Conservation (phyloP, 1,284 basidiomycete genomes). For the Heterobasidion annosum region DNA sequence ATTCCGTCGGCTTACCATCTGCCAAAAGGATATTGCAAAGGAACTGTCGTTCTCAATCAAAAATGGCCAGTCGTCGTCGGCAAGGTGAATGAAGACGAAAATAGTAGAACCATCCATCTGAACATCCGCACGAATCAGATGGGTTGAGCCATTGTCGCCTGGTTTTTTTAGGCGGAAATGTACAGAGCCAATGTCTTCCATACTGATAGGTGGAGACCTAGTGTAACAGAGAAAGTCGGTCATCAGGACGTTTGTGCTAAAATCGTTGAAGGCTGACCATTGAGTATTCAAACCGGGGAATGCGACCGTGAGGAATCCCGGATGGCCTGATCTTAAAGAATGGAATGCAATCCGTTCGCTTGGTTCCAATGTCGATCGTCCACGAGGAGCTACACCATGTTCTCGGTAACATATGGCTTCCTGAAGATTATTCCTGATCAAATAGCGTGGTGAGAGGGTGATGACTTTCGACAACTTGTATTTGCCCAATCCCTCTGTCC, state of each 20-base stretch:
- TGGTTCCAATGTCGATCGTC: conserved; percentile 58
- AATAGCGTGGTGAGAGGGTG: conserved; percentile 85
- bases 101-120: conserved; percentile 85
- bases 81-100: conserved; percentile 70
- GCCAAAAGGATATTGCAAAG: conserved; percentile 62
- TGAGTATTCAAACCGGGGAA: conserved; percentile 78
- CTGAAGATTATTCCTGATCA: conserved; percentile 78
- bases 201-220: conserved; percentile 90
- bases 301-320: conserved; percentile 76
- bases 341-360: conserved; percentile 69
- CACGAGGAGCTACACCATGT: conserved; percentile 65
- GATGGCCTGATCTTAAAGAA: conserved; percentile 55
- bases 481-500: conserved; percentile 90
- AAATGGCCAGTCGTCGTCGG: conserved; percentile 83
- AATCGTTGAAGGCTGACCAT: conserved; percentile 50
- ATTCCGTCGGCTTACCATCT: conserved; percentile 47
- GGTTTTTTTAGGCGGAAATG: conserved; percentile 62
- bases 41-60: conserved; percentile 87
- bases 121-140: conserved; percentile 77
- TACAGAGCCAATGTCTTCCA: conserved; percentile 85
- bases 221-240: neutral
- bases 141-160: conserved; percentile 31
- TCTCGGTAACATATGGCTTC: conserved; percentile 79
- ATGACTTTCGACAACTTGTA: conserved; percentile 96
- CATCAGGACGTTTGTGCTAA: neutral